These are phyloP conservation scores for Penstemon davidsonii DNA, from an alignment of 257 asterid species.

Conservation along the genomic window DNA sequence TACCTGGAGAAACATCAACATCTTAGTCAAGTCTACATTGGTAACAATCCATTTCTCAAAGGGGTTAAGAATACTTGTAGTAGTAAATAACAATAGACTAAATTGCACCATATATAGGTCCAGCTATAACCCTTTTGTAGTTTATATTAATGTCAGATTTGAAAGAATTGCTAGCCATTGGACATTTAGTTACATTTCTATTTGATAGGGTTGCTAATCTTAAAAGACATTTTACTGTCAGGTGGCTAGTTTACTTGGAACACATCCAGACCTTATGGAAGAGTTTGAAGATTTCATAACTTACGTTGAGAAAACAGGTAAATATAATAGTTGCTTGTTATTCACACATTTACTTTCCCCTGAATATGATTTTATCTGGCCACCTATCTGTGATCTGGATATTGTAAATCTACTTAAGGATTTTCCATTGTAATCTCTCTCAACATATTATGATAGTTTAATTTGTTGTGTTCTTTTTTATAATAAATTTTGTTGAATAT, in stretches of 20 bases:
- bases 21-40: conserved; percentile 5
- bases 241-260: conserved; percentile 57
- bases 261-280: conserved; percentile 59
- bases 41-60: conserved; percentile 7
- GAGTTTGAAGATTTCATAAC: conserved; percentile 56
- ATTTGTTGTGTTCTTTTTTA: not conserved
- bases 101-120: not conserved
- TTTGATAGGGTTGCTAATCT: conserved; percentile 31
- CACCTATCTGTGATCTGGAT: conserved; percentile 19
- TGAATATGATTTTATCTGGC: conserved; percentile 15
- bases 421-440: conserved; percentile 26
- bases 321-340: conserved; percentile 27
- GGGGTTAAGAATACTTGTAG: not conserved
- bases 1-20: not conserved
- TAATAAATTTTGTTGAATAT: conserved; percentile 16
- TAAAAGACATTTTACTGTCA: conserved; percentile 33
- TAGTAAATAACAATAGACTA: not conserved
- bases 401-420: conserved; percentile 17
- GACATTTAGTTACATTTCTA: conserved; percentile 27
- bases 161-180: conserved; percentile 19
- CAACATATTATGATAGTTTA: not conserved
- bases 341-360: conserved; percentile 19
- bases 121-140: conserved; percentile 10
- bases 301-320: conserved; percentile 56
- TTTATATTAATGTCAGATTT: conserved; percentile 28